Evolutionary conservation across 192 early-diverging fungal species (phyloP).

Genomic region (Umbelopsis isabellina): DNA sequence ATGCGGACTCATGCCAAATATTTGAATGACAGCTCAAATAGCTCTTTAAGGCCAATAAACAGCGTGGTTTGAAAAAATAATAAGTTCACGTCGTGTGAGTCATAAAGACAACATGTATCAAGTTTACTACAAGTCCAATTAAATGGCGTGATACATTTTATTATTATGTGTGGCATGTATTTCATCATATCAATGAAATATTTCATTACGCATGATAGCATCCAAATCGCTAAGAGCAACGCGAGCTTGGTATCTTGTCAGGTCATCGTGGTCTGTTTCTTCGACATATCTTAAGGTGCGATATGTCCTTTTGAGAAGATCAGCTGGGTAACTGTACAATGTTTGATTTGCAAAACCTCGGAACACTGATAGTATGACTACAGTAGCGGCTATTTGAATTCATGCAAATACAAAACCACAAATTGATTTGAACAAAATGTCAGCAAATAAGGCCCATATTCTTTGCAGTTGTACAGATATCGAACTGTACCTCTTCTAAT

Average conservation of each 20-base stretch:
- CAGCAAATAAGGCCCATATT: no score
- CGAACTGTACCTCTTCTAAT: constrained; percentile 60
- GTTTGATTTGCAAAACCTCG: constrained; percentile 65
- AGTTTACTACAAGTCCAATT: not conserved
- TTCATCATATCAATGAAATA: constrained; percentile 26
- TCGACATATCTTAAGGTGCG: constrained; percentile 63
- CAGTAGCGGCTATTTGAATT: constrained; percentile 62
- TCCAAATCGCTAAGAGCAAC: constrained; percentile 72
- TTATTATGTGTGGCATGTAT: not conserved
- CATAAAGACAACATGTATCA: not conserved
- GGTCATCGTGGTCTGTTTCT: constrained; percentile 69
- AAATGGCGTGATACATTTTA: not conserved
- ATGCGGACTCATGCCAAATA: not conserved
- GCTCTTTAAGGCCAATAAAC: not conserved
- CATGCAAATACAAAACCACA: not conserved
- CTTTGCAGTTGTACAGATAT: no score
- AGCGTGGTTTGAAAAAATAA: not conserved
- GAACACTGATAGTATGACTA: constrained; percentile 70
- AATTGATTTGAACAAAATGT: not conserved
- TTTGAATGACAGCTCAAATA: constrained; percentile 17
- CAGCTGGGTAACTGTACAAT: constrained; percentile 57
- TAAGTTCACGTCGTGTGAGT: no score
- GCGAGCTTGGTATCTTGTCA: constrained; percentile 72
- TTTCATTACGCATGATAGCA: constrained; percentile 52
- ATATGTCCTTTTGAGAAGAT: constrained; percentile 60